A percentile compares a stretch with the other conserved stretches of the same genome.
phyloP scores from a whole-genome alignment of 2,329 filamentous ascomycete genomes.

The Harringtonia lauricola region DNA sequence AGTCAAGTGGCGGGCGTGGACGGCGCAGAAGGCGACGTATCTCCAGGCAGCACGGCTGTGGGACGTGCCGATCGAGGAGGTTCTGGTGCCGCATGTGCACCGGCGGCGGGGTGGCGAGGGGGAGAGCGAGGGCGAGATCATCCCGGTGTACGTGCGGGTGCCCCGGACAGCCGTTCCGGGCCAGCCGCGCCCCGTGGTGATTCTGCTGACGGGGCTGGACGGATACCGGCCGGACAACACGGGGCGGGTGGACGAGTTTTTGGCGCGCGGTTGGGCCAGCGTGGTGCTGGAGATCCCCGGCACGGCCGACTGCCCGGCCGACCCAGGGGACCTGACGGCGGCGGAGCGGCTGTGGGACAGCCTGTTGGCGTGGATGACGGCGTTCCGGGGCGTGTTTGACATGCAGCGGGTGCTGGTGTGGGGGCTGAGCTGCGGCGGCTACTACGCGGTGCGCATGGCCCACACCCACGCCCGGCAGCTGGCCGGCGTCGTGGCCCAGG shows the following conservation, averaged over 20 bases:
- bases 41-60: conserved; percentile 43
- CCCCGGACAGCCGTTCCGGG: conserved; percentile 28
- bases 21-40: conserved; percentile 52
- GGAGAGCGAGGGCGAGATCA: conserved; percentile 25
- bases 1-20: conserved; percentile 52
- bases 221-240: conserved; percentile 55
- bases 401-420: conserved; percentile 46
- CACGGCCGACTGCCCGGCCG: conserved; percentile 56
- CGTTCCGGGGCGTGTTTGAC: conserved; percentile 37
- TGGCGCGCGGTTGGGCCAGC: conserved; percentile 49
- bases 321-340: conserved; percentile 45
- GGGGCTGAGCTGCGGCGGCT: conserved; percentile 56
- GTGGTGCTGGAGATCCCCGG: conserved; percentile 56
- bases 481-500: conserved; percentile 48
- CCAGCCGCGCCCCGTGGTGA: conserved; percentile 29
- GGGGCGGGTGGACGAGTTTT: conserved; percentile 47
- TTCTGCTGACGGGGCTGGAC: conserved; percentile 51
- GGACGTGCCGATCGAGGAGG: conserved; percentile 48
- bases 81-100: conserved; percentile 47
- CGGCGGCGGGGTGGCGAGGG: conserved; percentile 7
- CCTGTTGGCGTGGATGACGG: conserved; percentile 47
- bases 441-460: conserved; percentile 57
- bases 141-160: conserved; percentile 56
- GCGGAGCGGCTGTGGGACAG: conserved; percentile 53
- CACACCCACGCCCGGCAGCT: conserved; percentile 50